A percentile compares a stretch with the other conserved stretches of the same genome.
These are phyloP conservation scores for Ambrosia trifida DNA, from an alignment of 129 eudicot genomes.

Conservation along the genomic window DNA sequence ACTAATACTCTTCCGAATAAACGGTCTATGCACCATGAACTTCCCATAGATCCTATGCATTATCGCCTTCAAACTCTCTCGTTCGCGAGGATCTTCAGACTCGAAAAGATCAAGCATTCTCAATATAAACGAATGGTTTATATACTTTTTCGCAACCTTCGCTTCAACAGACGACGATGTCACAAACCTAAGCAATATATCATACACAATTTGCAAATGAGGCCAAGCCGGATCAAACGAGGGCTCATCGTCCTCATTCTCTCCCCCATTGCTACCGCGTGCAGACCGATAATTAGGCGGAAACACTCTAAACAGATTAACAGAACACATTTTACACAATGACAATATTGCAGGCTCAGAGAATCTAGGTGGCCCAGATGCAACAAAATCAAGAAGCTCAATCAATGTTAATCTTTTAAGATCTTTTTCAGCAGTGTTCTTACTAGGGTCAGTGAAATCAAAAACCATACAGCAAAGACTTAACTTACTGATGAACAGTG, in stretches of 20 bases:
- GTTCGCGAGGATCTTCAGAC: constrained; percentile 86
- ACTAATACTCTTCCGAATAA: constrained; percentile 65
- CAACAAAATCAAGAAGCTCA: constrained; percentile 74
- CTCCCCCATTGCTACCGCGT: constrained; percentile 41
- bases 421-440: constrained; percentile 70
- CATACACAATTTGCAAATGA: constrained; percentile 84
- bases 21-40: constrained; percentile 87
- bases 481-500: constrained; percentile 86
- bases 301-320: constrained; percentile 76
- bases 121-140: constrained; percentile 66
- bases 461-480: constrained; percentile 87
- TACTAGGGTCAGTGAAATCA: constrained; percentile 69
- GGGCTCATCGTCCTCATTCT: constrained; percentile 77
- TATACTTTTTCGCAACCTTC: constrained; percentile 79
- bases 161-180: constrained; percentile 75
- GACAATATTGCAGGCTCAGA: constrained; percentile 88
- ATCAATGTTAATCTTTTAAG: constrained; percentile 66
- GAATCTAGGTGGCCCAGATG: constrained; percentile 69
- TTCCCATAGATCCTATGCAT: constrained; percentile 84
- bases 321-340: constrained; percentile 82
- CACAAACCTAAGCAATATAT: constrained; percentile 73
- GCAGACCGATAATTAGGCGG: constrained; percentile 64
- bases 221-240: constrained; percentile 92
- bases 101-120: constrained; percentile 71
- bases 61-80: constrained; percentile 77